Evolutionary conservation across 257 asterid species (phyloP).

Genomic region (Striga asiatica): DNA sequence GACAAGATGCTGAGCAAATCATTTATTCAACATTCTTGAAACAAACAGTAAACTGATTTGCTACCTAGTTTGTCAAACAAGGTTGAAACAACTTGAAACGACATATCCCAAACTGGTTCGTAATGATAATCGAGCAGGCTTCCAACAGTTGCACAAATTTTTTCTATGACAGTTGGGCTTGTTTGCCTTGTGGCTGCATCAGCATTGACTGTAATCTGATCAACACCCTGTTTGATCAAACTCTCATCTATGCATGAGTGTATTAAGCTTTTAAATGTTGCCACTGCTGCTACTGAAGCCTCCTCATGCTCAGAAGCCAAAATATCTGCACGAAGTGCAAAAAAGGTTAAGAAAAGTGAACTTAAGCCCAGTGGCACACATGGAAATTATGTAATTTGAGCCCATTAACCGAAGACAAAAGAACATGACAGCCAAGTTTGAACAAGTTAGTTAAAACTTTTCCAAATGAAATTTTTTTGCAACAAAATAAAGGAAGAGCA

Average conservation of each 20-base stretch:
- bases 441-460: background rate
- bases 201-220: constrained; percentile 29
- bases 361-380: background rate
- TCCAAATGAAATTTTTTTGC: background rate
- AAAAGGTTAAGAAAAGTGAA: constrained; percentile 9
- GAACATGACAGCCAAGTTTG: background rate
- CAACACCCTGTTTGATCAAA: constrained; percentile 69
- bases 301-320: constrained; percentile 86
- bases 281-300: constrained; percentile 60
- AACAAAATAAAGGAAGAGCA: background rate
- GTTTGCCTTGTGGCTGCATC: constrained; percentile 38
- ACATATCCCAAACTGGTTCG: constrained; percentile 72
- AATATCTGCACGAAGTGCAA: constrained; percentile 41
- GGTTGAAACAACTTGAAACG: constrained; percentile 70
- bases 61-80: constrained; percentile 86
- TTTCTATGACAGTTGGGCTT: constrained; percentile 69
- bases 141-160: constrained; percentile 66
- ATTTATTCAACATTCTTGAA: constrained; percentile 1
- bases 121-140: constrained; percentile 72
- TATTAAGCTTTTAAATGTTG: constrained; percentile 67
- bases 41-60: constrained; percentile 3
- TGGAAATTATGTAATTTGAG: background rate
- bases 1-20: background rate
- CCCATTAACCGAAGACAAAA: background rate
- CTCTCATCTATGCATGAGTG: constrained; percentile 61